These are phyloP conservation scores for Talaromyces trachyspermus DNA, from an alignment of 495 filamentous ascomycete genomes.

Conservation along the genomic window DNA sequence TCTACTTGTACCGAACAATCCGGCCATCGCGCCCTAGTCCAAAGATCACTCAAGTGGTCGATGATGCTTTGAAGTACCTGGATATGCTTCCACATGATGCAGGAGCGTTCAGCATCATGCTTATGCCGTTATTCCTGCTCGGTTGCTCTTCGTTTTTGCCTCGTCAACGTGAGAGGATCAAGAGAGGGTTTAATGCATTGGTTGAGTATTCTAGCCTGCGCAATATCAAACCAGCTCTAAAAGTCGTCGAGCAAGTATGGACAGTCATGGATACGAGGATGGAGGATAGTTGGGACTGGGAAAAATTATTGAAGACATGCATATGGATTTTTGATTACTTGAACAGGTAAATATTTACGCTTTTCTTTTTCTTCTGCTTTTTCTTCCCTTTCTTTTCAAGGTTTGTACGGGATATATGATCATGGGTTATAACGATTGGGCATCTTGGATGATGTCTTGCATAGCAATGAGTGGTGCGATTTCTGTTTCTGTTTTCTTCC, in stretches of 20 bases:
- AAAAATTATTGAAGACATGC: constrained; percentile 69
- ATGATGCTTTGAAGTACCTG: constrained; percentile 64
- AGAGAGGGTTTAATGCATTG: constrained; percentile 58
- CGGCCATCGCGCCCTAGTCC: constrained; percentile 62
- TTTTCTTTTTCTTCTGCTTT: constrained; percentile 13
- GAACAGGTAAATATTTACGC: constrained; percentile 12
- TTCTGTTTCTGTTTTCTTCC: neutral
- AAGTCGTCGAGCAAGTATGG: constrained; percentile 78
- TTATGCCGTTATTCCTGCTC: constrained; percentile 83
- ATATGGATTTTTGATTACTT: constrained; percentile 74
- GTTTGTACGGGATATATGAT: constrained; percentile 6
- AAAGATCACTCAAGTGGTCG: constrained; percentile 66
- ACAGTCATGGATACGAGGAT: constrained; percentile 68
- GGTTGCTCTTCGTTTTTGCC: constrained; percentile 74
- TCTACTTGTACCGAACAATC: constrained; percentile 82
- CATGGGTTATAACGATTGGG: no score
- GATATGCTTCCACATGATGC: constrained; percentile 54
- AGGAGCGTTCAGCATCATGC: constrained; percentile 68
- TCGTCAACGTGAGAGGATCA: constrained; percentile 61
- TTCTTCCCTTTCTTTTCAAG: constrained; percentile 23
- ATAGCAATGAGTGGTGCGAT: constrained; percentile 1
- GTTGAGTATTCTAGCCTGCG: constrained; percentile 71
- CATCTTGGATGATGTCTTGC: neutral
- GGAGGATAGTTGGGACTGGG: constrained; percentile 86
- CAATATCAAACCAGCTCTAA: constrained; percentile 68